These are phyloP conservation scores for Aegilops speltoides DNA, from an alignment of 176 grass and related monocot species.

Conservation along the genomic window DNA sequence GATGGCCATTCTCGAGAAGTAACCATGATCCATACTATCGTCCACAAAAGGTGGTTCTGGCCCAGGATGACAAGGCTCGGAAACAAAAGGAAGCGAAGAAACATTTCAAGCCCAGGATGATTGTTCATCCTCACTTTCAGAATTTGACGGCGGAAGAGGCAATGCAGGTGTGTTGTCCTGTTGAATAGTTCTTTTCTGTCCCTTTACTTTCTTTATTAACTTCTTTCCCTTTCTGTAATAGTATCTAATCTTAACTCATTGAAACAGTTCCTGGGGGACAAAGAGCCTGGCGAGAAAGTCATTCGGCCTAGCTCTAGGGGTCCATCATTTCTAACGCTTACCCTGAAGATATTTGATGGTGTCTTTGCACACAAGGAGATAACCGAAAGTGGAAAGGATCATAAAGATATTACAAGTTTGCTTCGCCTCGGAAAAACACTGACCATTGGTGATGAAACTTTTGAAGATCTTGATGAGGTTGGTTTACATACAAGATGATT, in stretches of 20 bases:
- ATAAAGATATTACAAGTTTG: constrained; percentile 94
- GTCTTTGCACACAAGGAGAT: constrained; percentile 97
- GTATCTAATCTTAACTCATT: neutral
- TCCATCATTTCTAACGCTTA: constrained; percentile 83
- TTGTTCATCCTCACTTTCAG: constrained; percentile 96
- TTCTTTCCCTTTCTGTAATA: neutral
- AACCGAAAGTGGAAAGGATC: constrained; percentile 90
- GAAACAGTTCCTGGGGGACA: constrained; percentile 78
- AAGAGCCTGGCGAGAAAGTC: constrained; percentile 86
- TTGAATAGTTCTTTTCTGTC: neutral
- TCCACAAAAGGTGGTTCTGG: constrained; percentile 44
- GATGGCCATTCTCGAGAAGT: constrained; percentile 42
- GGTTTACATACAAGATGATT: constrained; percentile 8
- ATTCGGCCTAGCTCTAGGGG: constrained; percentile 85
- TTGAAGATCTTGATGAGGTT: constrained; percentile 99
- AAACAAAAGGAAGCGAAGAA: constrained; percentile 89
- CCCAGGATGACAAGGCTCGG: constrained; percentile 61
- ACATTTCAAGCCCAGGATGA: constrained; percentile 93
- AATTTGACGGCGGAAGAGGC: constrained; percentile 94
- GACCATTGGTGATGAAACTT: constrained; percentile 84
- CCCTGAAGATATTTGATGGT: constrained; percentile 85
- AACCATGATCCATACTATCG: constrained; percentile 80
- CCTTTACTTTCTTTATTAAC: neutral
- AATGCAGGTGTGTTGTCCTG: constrained; percentile 58
- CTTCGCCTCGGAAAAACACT: constrained; percentile 92